Evolutionary conservation across 371 early-diverging fungal species (phyloP).

Genomic region (Syncephalis plumigaleata): DNA sequence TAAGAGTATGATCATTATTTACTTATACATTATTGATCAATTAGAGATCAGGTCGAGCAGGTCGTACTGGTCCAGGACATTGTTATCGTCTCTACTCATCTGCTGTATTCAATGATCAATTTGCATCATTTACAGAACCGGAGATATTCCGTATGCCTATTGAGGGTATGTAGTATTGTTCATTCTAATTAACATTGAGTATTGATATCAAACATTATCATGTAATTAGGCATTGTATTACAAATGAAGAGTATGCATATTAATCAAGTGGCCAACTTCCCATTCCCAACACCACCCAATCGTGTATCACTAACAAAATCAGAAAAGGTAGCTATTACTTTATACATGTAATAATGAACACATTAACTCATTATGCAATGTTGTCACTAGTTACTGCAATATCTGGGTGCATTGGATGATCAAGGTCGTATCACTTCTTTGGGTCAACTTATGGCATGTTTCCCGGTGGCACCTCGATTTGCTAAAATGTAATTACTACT

Average conservation of each 20-base stretch:
- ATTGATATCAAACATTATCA: background rate
- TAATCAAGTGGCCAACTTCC: slow-evolving; percentile 85
- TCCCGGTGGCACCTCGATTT: slow-evolving; percentile 90
- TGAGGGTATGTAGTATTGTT: slow-evolving; percentile 46
- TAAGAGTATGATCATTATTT: too few relatives aligned
- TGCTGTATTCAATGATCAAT: slow-evolving; percentile 82
- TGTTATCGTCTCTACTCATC: slow-evolving; percentile 95
- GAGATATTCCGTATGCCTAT: slow-evolving; percentile 93
- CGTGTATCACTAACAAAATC: slow-evolving; percentile 42
- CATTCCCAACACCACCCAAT: slow-evolving; percentile 83
- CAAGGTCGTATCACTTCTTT: slow-evolving; percentile 59
- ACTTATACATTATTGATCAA: background rate
- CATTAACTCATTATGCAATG: too few relatives aligned
- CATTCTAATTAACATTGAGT: too few relatives aligned
- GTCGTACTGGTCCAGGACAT: slow-evolving; percentile 92
- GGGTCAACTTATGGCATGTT: slow-evolving; percentile 76
- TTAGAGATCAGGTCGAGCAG: slow-evolving; percentile 97
- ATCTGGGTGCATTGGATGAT: slow-evolving; percentile 55
- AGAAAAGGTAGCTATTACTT: slow-evolving; percentile 19
- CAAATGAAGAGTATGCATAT: slow-evolving; percentile 94
- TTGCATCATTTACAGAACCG: slow-evolving; percentile 73
- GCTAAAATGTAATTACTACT: slow-evolving; percentile 61
- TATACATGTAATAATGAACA: too few relatives aligned
- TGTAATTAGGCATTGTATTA: slow-evolving; percentile 56
- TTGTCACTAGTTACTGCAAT: slow-evolving; percentile 21